Percentiles rank a stretch among this genome's conserved stretches.
Conservation (phyloP, 1,284 basidiomycete genomes). For the Moniliella sp. region DNA sequence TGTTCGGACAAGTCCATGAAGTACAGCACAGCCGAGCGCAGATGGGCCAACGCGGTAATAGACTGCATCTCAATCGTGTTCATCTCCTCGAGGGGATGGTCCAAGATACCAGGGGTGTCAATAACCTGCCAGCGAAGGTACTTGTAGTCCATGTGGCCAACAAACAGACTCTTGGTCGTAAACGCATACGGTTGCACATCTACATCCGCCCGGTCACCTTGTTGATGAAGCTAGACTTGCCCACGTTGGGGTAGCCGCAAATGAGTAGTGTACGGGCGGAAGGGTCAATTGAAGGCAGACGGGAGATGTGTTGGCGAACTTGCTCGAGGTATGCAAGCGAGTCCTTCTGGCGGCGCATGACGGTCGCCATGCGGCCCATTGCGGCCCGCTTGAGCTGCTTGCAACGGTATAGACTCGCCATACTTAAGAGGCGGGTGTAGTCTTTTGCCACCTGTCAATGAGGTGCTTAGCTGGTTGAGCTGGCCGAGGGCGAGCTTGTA, state of each 20-base stretch:
- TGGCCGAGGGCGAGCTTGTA: conserved; percentile 34
- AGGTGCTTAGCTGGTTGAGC: conserved; percentile 30
- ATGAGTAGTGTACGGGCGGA: conserved; percentile 27
- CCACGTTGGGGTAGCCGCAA: conserved; percentile 32
- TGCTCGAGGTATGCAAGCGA: conserved; percentile 32
- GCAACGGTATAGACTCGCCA: conserved; percentile 31
- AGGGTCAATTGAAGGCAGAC: conserved; percentile 31
- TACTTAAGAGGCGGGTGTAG: conserved; percentile 34
- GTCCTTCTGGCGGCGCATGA: conserved; percentile 33
- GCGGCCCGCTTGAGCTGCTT: conserved; percentile 33
- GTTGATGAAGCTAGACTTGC: conserved; percentile 33
- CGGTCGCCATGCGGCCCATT: conserved; percentile 32
- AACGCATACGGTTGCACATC: conserved; percentile 34
- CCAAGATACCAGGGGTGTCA: conserved; percentile 32
- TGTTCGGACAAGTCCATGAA: conserved; percentile 34
- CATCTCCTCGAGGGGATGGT: conserved; percentile 34
- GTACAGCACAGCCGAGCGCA: conserved; percentile 30
- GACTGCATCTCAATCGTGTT: conserved; percentile 35
- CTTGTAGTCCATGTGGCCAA: conserved; percentile 34
- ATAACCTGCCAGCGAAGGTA: conserved; percentile 34
- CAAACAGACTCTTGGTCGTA: conserved; percentile 33
- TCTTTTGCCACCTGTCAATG: conserved; percentile 33
- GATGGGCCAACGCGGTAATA: conserved; percentile 31
- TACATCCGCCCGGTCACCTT: conserved; percentile 32
- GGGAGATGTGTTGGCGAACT: conserved; percentile 33